phyloP scores from a whole-genome alignment of 345 rosid species.

The Lenwebbia sp. region DNA sequence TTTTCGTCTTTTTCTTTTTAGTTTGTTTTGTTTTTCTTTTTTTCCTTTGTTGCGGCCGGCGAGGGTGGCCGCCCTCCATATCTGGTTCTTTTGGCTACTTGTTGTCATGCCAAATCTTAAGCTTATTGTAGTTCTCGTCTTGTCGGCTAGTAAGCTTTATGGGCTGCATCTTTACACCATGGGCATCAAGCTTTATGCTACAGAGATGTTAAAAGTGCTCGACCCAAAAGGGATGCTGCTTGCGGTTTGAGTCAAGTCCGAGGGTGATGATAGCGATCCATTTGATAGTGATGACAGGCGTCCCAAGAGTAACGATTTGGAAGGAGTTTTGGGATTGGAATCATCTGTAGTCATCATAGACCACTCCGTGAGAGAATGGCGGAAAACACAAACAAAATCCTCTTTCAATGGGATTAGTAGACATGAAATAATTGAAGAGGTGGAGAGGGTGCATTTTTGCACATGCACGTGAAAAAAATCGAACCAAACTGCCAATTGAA shows the following conservation, averaged over 20 bases:
- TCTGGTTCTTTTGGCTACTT: not conserved
- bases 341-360: slow-evolving; percentile 89
- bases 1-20: too few species aligned
- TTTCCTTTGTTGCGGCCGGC: too few species aligned
- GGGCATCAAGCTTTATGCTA: slow-evolving; percentile 98
- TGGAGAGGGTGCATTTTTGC: too few species aligned
- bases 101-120: not conserved
- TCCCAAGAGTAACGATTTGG: slow-evolving; percentile 93
- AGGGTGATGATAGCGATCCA: slow-evolving; percentile 89
- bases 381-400: too few species aligned
- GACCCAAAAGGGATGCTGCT: slow-evolving; percentile 80
- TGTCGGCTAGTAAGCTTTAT: slow-evolving; percentile 77
- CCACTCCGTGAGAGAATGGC: slow-evolving; percentile 97
- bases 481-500: too few species aligned
- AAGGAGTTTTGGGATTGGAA: slow-evolving; percentile 97
- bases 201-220: slow-evolving; percentile 98
- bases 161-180: slow-evolving; percentile 95
- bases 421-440: too few species aligned
- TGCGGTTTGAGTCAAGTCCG: slow-evolving; percentile 85
- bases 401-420: too few species aligned
- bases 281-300: slow-evolving; percentile 77
- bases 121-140: not conserved
- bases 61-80: not conserved
- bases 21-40: too few species aligned
- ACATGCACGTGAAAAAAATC: too few species aligned